Conservation (phyloP, 2,329 filamentous ascomycete species). For the Waltergamsia citrina region DNA sequence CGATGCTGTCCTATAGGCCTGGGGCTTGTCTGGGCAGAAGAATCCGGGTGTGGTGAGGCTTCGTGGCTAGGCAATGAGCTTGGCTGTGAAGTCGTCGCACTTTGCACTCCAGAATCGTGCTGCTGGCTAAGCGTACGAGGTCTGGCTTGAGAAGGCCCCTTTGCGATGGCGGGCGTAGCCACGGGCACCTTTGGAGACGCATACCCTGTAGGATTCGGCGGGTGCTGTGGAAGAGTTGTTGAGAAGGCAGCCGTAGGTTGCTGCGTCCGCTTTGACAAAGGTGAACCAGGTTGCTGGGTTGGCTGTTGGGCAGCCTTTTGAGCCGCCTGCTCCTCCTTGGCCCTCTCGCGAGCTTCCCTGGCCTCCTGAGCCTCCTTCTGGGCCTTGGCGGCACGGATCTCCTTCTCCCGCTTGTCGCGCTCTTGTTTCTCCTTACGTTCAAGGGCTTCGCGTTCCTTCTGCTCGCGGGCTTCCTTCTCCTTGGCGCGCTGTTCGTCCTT, state of each 20-base stretch:
- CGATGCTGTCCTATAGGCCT: slow-evolving; percentile 52
- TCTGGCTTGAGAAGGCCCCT: slow-evolving; percentile 71
- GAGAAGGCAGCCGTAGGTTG: slow-evolving; percentile 34
- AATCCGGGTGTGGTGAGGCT: slow-evolving; percentile 49
- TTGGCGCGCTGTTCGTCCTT: slow-evolving; percentile 74
- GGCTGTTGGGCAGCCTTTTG: slow-evolving; percentile 13
- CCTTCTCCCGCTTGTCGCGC: slow-evolving; percentile 52
- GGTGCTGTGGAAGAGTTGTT: slow-evolving; percentile 47
- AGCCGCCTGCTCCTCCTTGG: slow-evolving; percentile 50
- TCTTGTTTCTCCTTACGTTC: slow-evolving; percentile 52
- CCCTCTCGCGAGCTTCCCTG: slow-evolving; percentile 45
- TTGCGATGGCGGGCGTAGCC: slow-evolving; percentile 73
- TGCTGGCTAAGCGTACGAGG: slow-evolving; percentile 74
- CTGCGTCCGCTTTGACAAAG: slow-evolving; percentile 12
- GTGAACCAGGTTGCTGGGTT: slow-evolving; percentile 22
- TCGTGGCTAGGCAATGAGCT: slow-evolving; percentile 43
- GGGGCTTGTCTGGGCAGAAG: slow-evolving; percentile 56
- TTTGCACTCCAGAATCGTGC: slow-evolving; percentile 60
- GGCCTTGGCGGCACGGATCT: slow-evolving; percentile 44
- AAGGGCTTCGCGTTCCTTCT: slow-evolving; percentile 59
- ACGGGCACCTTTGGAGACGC: slow-evolving; percentile 73
- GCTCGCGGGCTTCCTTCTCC: slow-evolving; percentile 70
- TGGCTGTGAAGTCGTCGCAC: slow-evolving; percentile 61
- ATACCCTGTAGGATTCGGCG: slow-evolving; percentile 44
- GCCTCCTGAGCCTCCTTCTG: slow-evolving; percentile 47